These are phyloP conservation scores for Ceratobasidium sp. DNA, from an alignment of 1,284 basidiomycete genomes.

Conservation along the genomic window DNA sequence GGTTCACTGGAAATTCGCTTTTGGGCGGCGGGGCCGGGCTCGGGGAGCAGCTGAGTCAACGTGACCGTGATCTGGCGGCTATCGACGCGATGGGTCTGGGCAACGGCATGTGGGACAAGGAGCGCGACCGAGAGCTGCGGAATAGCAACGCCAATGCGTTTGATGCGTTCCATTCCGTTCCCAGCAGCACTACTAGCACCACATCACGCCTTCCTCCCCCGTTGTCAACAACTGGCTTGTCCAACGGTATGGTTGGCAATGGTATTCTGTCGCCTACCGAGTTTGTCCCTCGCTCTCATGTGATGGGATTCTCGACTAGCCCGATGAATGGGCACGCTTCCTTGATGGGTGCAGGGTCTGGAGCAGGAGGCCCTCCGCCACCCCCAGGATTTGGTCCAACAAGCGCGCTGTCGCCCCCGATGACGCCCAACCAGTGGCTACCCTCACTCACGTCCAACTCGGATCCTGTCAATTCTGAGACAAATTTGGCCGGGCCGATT, in stretches of 20 bases:
- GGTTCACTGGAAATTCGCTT: slow-evolving; percentile 23
- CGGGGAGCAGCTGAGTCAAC: slow-evolving; percentile 51
- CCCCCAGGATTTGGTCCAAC: slow-evolving; percentile 13
- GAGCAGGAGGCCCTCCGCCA: slow-evolving; percentile 1
- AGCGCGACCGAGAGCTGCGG: slow-evolving; percentile 42
- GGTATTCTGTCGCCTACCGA: slow-evolving; percentile 34
- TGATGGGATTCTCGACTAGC: slow-evolving; percentile 19
- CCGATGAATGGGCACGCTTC: slow-evolving; percentile 25
- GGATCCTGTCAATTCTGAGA: slow-evolving; percentile 10
- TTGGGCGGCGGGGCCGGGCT: slow-evolving; percentile 24
- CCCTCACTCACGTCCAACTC: slow-evolving; percentile 8
- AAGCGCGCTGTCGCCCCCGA: slow-evolving; percentile 26
- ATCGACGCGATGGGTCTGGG: slow-evolving; percentile 59
- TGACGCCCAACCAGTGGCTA: slow-evolving; percentile 37
- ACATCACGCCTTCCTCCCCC: slow-evolving; percentile 23
- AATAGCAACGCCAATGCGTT: slow-evolving; percentile 55
- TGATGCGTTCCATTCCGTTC: slow-evolving; percentile 75
- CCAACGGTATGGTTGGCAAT: slow-evolving; percentile 22
- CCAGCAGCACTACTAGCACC: slow-evolving; percentile 44
- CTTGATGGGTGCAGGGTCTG: slow-evolving; percentile 21
- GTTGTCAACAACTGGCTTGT: slow-evolving; percentile 27
- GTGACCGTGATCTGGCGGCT: slow-evolving; percentile 59
- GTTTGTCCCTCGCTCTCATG: slow-evolving; percentile 27
- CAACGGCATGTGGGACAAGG: slow-evolving; percentile 49
- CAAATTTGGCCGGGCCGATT: slow-evolving; percentile 24